A percentile compares a stretch with the other conserved stretches of the same genome.
Conservation (phyloP, 768 basidiomycete genomes). For the Termitomyces sp. region DNA sequence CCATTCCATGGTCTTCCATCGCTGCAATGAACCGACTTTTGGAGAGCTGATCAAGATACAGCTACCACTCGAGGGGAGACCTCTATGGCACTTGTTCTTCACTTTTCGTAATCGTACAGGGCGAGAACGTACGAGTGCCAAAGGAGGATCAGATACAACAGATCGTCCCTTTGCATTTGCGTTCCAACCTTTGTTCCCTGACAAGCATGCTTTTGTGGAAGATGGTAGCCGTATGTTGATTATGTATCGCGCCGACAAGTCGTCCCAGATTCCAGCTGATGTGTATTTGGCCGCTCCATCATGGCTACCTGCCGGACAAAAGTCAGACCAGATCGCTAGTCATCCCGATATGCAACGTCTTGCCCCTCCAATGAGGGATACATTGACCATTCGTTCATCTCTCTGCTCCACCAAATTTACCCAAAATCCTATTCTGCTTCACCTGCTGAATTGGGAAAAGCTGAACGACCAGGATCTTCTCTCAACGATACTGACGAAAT, state of each 20-base stretch:
- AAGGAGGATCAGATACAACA: constrained; percentile 34
- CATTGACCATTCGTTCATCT: constrained; percentile 79
- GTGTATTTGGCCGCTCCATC: constrained; percentile 74
- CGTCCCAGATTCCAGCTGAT: constrained; percentile 58
- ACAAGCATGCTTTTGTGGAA: constrained; percentile 74
- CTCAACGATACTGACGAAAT: constrained; percentile 71
- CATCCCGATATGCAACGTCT: constrained; percentile 61
- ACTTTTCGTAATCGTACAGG: constrained; percentile 79
- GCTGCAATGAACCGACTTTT: constrained; percentile 87
- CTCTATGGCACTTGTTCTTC: constrained; percentile 91
- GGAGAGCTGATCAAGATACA: constrained; percentile 91
- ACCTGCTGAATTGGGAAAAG: constrained; percentile 79
- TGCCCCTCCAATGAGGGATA: constrained; percentile 74
- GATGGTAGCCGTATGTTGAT: constrained; percentile 87
- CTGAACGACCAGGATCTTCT: constrained; percentile 64
- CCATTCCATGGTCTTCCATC: constrained; percentile 88
- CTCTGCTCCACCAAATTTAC: constrained; percentile 92
- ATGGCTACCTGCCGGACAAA: constrained; percentile 53
- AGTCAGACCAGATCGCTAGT: constrained; percentile 56
- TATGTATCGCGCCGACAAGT: constrained; percentile 80
- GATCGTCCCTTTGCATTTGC: constrained; percentile 92
- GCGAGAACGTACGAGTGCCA: constrained; percentile 43
- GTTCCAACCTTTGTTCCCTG: constrained; percentile 83
- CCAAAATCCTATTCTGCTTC: constrained; percentile 82
- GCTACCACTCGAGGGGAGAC: constrained; percentile 64